Base-by-base conservation (phyloP, 2,329 filamentous ascomycete genomes). In the Helicocarpus griseus region DNA sequence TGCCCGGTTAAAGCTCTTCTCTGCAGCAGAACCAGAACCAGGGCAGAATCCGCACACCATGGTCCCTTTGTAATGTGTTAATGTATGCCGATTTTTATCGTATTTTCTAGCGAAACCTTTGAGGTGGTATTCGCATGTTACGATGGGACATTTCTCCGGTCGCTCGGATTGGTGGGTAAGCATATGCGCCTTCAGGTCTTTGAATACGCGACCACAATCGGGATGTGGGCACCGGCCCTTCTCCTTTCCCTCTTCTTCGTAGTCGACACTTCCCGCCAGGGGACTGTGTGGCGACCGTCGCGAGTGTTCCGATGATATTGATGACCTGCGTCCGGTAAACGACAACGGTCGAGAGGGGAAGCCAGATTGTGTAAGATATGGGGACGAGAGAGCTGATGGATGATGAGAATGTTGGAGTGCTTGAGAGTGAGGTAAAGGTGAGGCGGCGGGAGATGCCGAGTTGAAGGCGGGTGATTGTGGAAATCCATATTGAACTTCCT, bases 1-100 rank as follows among this genome's bases (percentile, higher is more conserved):
- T 53, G 90, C 89, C 52, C 90, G 82, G 74, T 96, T 95, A 67
- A 96, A 96, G 57, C 87, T 91, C 79, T 95, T 96, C 71, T 95
- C 90, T 1, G 86, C 86, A 6, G 89, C 81, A 4, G 89, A 91
- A 3, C 90, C 90, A 26, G 87, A 89, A 31, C 89, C 88, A 1
- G 89, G 88, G 62, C 90, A 95, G 73, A 95, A 96, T 28, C 89
- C 89, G 65, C 90, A 96, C 22, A 95, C 88, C 90, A 95, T 95
- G 46, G 87, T 95, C 38, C 90, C 90, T 73, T 95, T 95, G 79
- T 95, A 96, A 68, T 96, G 90, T 4, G 90, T 96, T 56, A 95
- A 71, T 4, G 89, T 95, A 68, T 96, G 90, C 41, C 90, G 77
- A 72, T 95, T 95, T 78, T 95, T 95, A 75, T 96, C 90, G 66